Evolutionary conservation across 257 asterid species (phyloP).

Genomic region (Plantago ovata): DNA sequence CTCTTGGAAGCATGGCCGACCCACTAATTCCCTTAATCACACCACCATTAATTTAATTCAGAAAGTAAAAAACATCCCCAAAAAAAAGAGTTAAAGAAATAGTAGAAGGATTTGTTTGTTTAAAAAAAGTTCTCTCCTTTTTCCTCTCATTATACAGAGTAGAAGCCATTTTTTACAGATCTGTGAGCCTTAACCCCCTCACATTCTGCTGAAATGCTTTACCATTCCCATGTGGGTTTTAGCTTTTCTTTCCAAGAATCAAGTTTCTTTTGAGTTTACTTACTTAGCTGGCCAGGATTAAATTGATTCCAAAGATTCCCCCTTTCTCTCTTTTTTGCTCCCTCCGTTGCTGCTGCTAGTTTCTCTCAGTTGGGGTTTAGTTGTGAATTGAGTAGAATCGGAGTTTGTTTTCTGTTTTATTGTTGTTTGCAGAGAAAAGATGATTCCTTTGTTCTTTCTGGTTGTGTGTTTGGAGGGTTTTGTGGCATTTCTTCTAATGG

Average conservation of each 20-base stretch:
- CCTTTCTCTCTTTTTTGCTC: too few species aligned
- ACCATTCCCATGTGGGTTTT: slow-evolving; percentile 22
- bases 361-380: slow-evolving; percentile 4
- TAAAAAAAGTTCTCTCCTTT: not conserved
- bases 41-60: slow-evolving; percentile 6
- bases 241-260: slow-evolving; percentile 17
- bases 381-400: slow-evolving; percentile 3
- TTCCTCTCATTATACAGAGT: not conserved
- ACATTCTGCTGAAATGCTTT: slow-evolving; percentile 18
- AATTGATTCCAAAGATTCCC: slow-evolving; percentile 14
- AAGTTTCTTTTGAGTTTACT: not conserved
- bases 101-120: not conserved
- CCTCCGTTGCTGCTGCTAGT: slow-evolving; percentile 9
- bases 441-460: slow-evolving; percentile 83
- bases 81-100: not conserved
- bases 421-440: too few species aligned
- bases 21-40: not conserved
- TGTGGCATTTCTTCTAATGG: slow-evolving; percentile 77
- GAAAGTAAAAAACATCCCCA: not conserved
- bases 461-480: slow-evolving; percentile 73
- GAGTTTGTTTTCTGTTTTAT: slow-evolving; percentile 2
- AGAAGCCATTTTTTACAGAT: slow-evolving; percentile 30
- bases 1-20: not conserved
- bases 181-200: slow-evolving; percentile 26
- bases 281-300: slow-evolving; percentile 10